Conservation (phyloP, 2,329 filamentous ascomycete species). For the Myotisia sp. region DNA sequence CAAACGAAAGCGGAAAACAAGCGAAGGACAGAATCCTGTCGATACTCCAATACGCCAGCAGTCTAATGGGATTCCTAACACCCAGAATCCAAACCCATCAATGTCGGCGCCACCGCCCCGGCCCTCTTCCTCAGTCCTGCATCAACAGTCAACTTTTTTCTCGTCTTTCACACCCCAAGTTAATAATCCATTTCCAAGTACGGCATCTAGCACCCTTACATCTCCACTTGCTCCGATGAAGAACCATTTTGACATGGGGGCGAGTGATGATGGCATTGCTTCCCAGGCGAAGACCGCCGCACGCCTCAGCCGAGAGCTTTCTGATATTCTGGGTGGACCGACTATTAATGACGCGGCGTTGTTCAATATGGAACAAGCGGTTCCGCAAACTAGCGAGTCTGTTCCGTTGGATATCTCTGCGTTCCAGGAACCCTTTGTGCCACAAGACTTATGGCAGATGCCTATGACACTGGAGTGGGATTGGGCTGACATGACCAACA, state of each 20-base stretch:
- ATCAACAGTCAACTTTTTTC: constrained; percentile 4
- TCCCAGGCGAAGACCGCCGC: constrained; percentile 4
- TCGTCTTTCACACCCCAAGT: constrained; percentile 3
- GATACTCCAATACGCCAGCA: not conserved
- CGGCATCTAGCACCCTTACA: constrained; percentile 5
- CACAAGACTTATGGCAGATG: constrained; percentile 88
- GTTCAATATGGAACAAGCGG: constrained; percentile 11
- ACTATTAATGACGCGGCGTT: constrained; percentile 7
- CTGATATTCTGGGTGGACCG: constrained; percentile 23
- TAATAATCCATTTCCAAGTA: not conserved
- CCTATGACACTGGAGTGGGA: constrained; percentile 94
- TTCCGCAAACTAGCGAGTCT: constrained; percentile 18
- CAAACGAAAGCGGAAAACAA: constrained; percentile 72
- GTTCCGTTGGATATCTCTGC: constrained; percentile 25
- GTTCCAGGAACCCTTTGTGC: constrained; percentile 77
- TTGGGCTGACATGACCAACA: constrained; percentile 38
- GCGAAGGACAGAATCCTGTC: constrained; percentile 31
- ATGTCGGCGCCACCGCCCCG: constrained; percentile 1
- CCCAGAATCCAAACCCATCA: not conserved
- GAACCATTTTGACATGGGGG: constrained; percentile 3
- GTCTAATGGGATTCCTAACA: not conserved
- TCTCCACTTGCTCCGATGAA: constrained; percentile 5
- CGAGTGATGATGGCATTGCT: constrained; percentile 1
- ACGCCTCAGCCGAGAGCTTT: constrained; percentile 10
- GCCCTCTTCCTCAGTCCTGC: constrained; percentile 1